Base-by-base conservation (phyloP, 2,329 filamentous ascomycete genomes). In the Cercospora sp. region DNA sequence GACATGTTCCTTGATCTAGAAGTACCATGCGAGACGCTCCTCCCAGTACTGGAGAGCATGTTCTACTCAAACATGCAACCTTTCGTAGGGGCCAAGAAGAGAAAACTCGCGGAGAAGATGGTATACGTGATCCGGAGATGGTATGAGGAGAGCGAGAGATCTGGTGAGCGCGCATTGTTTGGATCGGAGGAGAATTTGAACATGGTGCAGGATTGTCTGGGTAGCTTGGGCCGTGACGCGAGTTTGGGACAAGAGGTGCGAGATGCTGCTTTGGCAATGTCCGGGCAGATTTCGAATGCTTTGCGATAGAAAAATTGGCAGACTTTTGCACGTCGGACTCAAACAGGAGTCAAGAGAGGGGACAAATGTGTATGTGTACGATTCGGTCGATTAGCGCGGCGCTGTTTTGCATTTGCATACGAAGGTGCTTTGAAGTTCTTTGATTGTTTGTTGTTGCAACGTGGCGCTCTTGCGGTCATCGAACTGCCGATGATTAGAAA, bases 31-130 rank as follows among this genome's bases (percentile, higher is more conserved):
- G 89, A 91, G 74, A 81, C 83, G 7, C 79, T 91, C 9, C 84
- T 91, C 72, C 81, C 84, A 1, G 85, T 88, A 1, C 80, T 92
- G 9, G 89, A 91, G 75, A 80, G 82, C 30, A 86, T 91, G 79
- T 91, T 88, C 80, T 91, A 90, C 78, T 86, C 86, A 42, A 87
- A 90, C 70, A 87, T 90, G 73, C 81, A 85, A 5, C 89, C 90
- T 0, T 92, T 91, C 77, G 80, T 84, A 39, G 69, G 68, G 12
- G 87, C 87, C 4, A 78, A 81, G 3, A 86, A 87, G 65, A 83
- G 87, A 57, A 83, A 83, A 51, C 79, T 91, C 6, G 87, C 87
- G 2, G 83, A 83, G 28, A 88, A 91, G 76, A 84, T 91, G 51
- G 78, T 90, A 0, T 88, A 90, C 72, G 79, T 89, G 3, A 81